Evolutionary conservation across 2,329 filamentous ascomycete genomes (phyloP).

Genomic region (Nothophoma quercina): DNA sequence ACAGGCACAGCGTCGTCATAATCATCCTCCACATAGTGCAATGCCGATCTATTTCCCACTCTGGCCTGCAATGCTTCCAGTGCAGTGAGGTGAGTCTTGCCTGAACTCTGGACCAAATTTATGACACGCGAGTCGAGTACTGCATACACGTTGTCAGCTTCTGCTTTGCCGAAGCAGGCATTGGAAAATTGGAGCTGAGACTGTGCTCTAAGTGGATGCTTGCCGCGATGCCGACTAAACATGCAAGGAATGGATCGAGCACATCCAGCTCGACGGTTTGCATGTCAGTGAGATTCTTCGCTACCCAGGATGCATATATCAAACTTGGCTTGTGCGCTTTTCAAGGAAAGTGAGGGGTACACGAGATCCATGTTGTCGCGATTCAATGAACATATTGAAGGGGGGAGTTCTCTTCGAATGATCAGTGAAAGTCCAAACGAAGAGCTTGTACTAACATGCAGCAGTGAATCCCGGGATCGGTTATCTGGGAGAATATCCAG

Average conservation of each 20-base stretch:
- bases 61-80: not conserved
- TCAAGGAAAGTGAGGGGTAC: not conserved
- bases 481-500: constrained; percentile 1
- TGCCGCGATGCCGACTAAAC: not conserved
- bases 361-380: not conserved
- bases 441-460: not conserved
- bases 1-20: not conserved
- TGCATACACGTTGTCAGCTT: not conserved
- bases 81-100: not conserved
- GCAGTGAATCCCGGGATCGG: not conserved
- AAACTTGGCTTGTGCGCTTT: not conserved
- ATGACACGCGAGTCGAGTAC: not conserved
- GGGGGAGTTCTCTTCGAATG: not conserved
- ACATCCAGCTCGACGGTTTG: not conserved
- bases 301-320: not conserved
- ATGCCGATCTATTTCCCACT: not conserved
- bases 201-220: not conserved
- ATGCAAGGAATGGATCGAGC: not conserved
- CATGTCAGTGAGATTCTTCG: not conserved
- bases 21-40: not conserved
- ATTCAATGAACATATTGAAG: not conserved
- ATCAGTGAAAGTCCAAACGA: not conserved
- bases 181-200: not conserved
- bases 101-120: not conserved
- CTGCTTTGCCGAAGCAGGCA: not conserved